phyloP scores from a whole-genome alignment of 768 basidiomycete genomes.

The Trametes gibbosa region DNA sequence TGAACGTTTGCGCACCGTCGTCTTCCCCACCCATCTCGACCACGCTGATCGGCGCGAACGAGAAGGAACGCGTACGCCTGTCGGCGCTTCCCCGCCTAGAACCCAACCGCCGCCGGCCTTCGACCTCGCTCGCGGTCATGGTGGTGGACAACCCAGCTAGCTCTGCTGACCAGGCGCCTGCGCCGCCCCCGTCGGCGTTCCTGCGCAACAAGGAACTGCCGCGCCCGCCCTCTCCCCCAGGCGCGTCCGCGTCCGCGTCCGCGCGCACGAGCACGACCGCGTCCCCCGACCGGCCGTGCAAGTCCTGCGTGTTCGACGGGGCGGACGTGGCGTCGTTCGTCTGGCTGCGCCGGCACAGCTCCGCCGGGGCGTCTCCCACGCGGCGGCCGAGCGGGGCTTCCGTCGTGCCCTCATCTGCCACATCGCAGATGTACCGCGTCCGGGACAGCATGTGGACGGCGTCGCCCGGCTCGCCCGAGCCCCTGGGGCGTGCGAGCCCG shows the following conservation, averaged over 20 bases:
- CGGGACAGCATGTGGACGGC: slow-evolving; percentile 7
- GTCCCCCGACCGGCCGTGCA: background rate
- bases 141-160: background rate
- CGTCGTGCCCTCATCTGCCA: slow-evolving; percentile 3
- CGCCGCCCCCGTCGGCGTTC: background rate
- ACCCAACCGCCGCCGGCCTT: slow-evolving; percentile 4
- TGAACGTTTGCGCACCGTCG: slow-evolving; percentile 5
- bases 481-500: background rate
- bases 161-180: background rate
- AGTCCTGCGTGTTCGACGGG: background rate
- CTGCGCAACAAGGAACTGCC: slow-evolving; percentile 10
- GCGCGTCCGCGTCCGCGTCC: too few species aligned
- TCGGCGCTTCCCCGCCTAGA: background rate
- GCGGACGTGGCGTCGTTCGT: background rate
- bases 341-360: slow-evolving; percentile 2
- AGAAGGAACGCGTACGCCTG: background rate
- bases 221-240: background rate
- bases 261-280: too few species aligned
- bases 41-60: background rate
- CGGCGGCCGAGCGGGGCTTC: background rate
- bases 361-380: background rate
- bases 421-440: slow-evolving; percentile 15
- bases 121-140: background rate
- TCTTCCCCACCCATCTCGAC: background rate
- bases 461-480: background rate